Conservation (phyloP, 495 filamentous ascomycete species). For the Friedmanniomyces simplex region DNA sequence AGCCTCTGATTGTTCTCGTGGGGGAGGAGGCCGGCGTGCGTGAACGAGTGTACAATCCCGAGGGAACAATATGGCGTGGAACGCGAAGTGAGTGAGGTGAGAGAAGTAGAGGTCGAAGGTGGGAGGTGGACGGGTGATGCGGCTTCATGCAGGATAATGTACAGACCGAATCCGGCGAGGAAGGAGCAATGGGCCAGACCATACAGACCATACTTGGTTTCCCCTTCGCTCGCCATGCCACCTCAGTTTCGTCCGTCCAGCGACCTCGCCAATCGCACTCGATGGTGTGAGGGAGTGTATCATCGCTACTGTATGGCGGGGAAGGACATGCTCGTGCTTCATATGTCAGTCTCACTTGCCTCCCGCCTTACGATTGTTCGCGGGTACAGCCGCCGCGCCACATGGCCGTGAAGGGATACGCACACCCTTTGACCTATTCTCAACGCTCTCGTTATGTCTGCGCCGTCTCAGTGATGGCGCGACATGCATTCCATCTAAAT, state of each 20-base stretch:
- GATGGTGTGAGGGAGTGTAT: no score
- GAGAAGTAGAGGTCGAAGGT: neutral
- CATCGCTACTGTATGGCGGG: no score
- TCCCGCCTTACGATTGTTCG: neutral
- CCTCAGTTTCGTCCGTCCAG: no score
- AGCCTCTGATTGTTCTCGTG: neutral
- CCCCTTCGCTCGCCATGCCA: neutral
- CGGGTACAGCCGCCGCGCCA: neutral
- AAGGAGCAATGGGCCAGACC: neutral
- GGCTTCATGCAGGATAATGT: neutral
- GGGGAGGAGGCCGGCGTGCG: neutral
- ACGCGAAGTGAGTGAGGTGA: neutral
- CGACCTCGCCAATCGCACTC: no score
- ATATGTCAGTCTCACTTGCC: neutral
- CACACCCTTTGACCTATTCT: no score
- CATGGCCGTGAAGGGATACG: neutral
- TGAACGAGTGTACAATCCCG: slow-evolving; percentile 1
- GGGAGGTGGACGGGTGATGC: neutral
- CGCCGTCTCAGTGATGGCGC: no score
- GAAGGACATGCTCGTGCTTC: neutral
- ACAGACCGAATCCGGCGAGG: neutral
- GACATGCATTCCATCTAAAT: no score
- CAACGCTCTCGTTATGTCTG: no score
- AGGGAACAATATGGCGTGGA: neutral
- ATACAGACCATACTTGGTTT: neutral